These are phyloP conservation scores for Dillenia turbinata DNA, from an alignment of 164 flowering plant species.

Conservation along the genomic window DNA sequence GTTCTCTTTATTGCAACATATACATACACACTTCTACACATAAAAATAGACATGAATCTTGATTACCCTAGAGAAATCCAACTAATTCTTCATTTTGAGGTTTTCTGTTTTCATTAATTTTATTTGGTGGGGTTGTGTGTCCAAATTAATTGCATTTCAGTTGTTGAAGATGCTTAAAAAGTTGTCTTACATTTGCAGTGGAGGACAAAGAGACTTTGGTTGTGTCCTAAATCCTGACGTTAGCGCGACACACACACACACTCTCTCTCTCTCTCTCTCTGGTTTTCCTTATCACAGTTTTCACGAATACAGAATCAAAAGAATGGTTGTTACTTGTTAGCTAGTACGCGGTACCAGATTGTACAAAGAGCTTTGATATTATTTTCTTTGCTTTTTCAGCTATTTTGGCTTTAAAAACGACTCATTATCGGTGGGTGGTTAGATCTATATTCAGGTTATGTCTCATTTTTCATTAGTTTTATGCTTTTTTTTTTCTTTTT, in stretches of 20 bases:
- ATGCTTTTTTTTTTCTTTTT: too few species aligned
- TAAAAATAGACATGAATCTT: too few species aligned
- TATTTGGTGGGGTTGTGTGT: neutral
- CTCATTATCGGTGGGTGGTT: too few species aligned
- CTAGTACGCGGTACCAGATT: conserved; percentile 1
- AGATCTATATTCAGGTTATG: too few species aligned
- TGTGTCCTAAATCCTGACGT: conserved; percentile 28
- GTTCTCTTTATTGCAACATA: too few species aligned
- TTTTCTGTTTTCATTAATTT: neutral
- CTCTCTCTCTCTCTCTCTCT: conserved; percentile 6
- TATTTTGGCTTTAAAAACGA: too few species aligned
- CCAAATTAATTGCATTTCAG: neutral
- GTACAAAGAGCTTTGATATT: conserved; percentile 17
- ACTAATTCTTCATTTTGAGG: conserved; percentile 1
- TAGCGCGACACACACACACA: conserved; percentile 3
- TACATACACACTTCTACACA: too few species aligned
- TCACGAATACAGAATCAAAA: conserved; percentile 13
- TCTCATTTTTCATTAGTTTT: too few species aligned
- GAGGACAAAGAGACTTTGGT: conserved; percentile 22
- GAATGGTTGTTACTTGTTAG: conserved; percentile 4
- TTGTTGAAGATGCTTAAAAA: conserved; percentile 4
- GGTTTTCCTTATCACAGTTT: conserved; percentile 26
- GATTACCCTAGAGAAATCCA: neutral
- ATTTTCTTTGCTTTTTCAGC: neutral
- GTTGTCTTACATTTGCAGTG: conserved; percentile 6